These are phyloP conservation scores for Mortierella hygrophila DNA, from an alignment of 192 early-diverging fungal species.

Conservation along the genomic window DNA sequence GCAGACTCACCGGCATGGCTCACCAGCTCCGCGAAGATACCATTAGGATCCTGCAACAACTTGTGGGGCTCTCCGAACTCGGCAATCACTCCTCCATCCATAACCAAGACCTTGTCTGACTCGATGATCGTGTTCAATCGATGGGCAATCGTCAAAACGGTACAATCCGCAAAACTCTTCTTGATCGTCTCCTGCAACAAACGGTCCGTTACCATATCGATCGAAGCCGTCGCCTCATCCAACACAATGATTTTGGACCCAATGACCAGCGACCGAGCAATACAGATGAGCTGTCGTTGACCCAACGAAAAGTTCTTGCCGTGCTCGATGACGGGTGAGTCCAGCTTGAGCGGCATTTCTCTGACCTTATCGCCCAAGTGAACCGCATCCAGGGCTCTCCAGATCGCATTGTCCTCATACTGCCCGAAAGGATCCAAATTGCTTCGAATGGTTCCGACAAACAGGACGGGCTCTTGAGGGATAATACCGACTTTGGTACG, in stretches of 20 bases:
- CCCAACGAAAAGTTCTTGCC: slow-evolving; percentile 73
- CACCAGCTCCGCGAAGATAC: slow-evolving; percentile 34
- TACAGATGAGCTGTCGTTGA: slow-evolving; percentile 76
- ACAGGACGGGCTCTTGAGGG: slow-evolving; percentile 69
- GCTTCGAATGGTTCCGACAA: slow-evolving; percentile 73
- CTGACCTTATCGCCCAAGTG: slow-evolving; percentile 53
- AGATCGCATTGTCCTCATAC: slow-evolving; percentile 62
- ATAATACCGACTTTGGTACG: slow-evolving; percentile 76
- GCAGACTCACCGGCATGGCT: slow-evolving; percentile 53
- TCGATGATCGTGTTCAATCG: slow-evolving; percentile 77
- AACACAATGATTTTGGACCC: slow-evolving; percentile 70
- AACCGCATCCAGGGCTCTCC: slow-evolving; percentile 64
- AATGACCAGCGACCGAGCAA: slow-evolving; percentile 73
- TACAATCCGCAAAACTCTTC: slow-evolving; percentile 68
- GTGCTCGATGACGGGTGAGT: slow-evolving; percentile 62
- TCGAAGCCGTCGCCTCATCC: slow-evolving; percentile 81
- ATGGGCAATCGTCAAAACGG: slow-evolving; percentile 79
- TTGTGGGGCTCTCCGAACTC: slow-evolving; percentile 79
- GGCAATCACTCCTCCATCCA: slow-evolving; percentile 75
- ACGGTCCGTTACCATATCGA: slow-evolving; percentile 83
- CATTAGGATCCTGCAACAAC: slow-evolving; percentile 56
- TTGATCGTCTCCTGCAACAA: slow-evolving; percentile 77
- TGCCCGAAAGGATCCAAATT: slow-evolving; percentile 78
- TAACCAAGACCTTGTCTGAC: slow-evolving; percentile 82
- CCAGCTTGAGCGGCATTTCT: slow-evolving; percentile 26